Conservation (phyloP, 1,284 basidiomycete species). For the Boletus sp. region DNA sequence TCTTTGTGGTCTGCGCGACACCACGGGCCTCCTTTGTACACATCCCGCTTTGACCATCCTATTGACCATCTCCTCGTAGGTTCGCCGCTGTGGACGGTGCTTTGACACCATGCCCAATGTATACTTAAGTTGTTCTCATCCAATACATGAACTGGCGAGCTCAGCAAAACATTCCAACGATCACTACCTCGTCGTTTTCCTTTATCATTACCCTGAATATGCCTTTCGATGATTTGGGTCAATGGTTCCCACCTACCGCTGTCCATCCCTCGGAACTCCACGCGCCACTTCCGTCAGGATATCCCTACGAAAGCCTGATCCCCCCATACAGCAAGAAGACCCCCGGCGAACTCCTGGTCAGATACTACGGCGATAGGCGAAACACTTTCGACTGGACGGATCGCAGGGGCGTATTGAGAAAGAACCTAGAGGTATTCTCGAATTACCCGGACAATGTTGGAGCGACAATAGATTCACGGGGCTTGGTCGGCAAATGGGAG, state of each 20-base stretch:
- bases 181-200: too few relatives aligned
- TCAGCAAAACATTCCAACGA: neutral
- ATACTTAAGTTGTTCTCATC: too few relatives aligned
- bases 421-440: neutral
- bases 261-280: slow-evolving; percentile 10
- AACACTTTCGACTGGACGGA: neutral
- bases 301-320: neutral
- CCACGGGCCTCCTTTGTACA: slow-evolving; percentile 1
- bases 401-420: neutral
- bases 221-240: neutral
- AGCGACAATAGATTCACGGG: neutral
- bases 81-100: neutral
- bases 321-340: neutral
- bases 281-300: neutral
- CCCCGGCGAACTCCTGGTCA: slow-evolving; percentile 7
- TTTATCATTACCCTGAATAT: slow-evolving; percentile 1
- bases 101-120: slow-evolving; percentile 8
- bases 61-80: slow-evolving; percentile 5
- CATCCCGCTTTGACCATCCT: neutral
- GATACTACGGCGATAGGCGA: neutral
- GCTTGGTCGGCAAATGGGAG: neutral
- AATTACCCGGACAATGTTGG: neutral
- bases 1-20: slow-evolving; percentile 3
- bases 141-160: neutral
- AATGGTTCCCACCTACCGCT: slow-evolving; percentile 6